Evolutionary conservation across 2,329 filamentous ascomycete genomes (phyloP).

Genomic region (Diplodia seriata): DNA sequence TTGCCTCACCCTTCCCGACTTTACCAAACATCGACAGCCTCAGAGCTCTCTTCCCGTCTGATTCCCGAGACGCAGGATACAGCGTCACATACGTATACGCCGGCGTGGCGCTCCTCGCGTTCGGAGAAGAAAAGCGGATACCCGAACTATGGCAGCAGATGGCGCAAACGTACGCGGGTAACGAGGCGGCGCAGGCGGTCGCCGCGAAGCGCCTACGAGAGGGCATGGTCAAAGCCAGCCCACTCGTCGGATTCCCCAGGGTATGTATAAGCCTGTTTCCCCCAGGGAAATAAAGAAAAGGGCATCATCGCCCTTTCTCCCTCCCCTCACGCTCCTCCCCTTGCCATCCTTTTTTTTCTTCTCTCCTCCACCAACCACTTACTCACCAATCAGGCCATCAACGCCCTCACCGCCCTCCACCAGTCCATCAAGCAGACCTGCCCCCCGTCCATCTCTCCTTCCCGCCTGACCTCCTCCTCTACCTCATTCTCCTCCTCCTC

Average conservation of each 20-base stretch:
- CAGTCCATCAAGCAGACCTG: background rate
- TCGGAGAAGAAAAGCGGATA: conserved; percentile 22
- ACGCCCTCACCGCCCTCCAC: conserved; percentile 29
- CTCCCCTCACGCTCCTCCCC: too few species aligned
- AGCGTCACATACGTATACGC: conserved; percentile 21
- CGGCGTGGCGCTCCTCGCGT: conserved; percentile 21
- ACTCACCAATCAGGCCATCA: conserved; percentile 17
- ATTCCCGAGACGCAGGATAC: conserved; percentile 8
- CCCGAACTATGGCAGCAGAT: conserved; percentile 27
- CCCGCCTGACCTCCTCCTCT: background rate
- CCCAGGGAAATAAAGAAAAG: too few species aligned
- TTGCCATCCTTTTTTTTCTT: too few species aligned
- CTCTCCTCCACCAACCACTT: too few species aligned
- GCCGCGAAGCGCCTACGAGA: conserved; percentile 23
- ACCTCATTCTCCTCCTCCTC: background rate
- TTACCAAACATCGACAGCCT: conserved; percentile 9
- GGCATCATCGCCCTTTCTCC: too few species aligned
- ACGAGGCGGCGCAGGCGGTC: conserved; percentile 9
- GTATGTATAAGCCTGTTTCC: conserved; percentile 2
- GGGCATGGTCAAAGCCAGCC: conserved; percentile 18
- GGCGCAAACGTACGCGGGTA: background rate
- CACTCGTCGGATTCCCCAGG: conserved; percentile 30
- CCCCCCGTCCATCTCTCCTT: background rate
- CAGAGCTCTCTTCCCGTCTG: background rate
- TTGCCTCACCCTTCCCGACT: background rate